Conservation (phyloP, 495 filamentous ascomycete species). For the Filosporella fistucella region DNA sequence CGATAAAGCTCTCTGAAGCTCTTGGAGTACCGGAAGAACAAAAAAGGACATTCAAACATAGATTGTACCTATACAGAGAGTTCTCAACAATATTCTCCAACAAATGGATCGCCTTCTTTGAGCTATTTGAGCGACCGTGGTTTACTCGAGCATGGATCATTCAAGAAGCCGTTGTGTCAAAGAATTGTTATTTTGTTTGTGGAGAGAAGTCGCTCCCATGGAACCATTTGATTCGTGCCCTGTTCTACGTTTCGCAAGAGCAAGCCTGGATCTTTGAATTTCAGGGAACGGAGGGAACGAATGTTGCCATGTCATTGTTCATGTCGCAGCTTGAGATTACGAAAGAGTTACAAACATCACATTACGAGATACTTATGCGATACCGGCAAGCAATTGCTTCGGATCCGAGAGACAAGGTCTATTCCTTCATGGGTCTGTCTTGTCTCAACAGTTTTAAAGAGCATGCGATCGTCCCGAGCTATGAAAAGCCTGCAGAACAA, state of each 20-base stretch:
- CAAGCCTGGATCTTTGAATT: conserved; percentile 3
- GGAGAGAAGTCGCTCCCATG: conserved; percentile 17
- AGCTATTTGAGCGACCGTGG: conserved; percentile 21
- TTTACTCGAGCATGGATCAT: conserved; percentile 24
- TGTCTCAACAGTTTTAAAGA: not conserved
- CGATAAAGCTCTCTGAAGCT: not conserved
- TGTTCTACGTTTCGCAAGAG: conserved; percentile 8
- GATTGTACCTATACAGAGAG: not conserved
- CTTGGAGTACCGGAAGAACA: not conserved
- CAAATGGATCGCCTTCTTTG: conserved; percentile 18
- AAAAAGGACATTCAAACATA: not conserved
- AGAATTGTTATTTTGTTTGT: conserved; percentile 11
- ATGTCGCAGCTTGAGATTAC: not conserved
- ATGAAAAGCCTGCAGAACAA: not conserved
- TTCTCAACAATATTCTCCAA: not conserved
- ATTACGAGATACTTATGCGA: not conserved
- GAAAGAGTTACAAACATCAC: not conserved
- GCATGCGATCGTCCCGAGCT: not conserved
- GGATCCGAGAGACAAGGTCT: conserved; percentile 1
- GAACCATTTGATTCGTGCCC: conserved; percentile 14
- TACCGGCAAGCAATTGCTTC: not conserved
- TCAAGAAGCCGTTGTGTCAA: conserved; percentile 22
- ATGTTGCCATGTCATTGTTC: too few species aligned
- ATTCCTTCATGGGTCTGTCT: not conserved
- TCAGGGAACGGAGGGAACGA: not conserved